Base-by-base conservation (phyloP, 129 eudicot genomes). In the Lactuca saligna region DNA sequence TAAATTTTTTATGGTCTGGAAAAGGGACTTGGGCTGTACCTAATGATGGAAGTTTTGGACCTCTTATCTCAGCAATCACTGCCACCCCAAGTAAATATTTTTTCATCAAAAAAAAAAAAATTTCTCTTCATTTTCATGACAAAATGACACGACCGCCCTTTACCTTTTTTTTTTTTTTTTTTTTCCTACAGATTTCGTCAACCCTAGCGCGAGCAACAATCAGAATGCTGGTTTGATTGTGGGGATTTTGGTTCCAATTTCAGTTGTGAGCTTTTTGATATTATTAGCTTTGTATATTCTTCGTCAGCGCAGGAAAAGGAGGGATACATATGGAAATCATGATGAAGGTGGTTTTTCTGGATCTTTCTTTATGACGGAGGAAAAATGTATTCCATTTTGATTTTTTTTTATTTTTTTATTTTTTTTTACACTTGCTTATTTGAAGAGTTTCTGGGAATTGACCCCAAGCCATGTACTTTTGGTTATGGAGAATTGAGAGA, bases 1-100 rank as follows among this genome's bases (percentile, higher is more conserved):
- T 92, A 53, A 96, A 92, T 82, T 77, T 92, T 7, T 89, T 92
- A 31, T 89, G 98, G 96, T 82, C 91, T 65, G 96, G 97, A 51
- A 91, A 91, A 77, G 97, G 97, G 69, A 88, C 98, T 49, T 86
- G 95, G 46, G 89, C 88, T 58, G 81, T 93, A 65, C 98, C 96
- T 71, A 3, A 0, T 3, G 95, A 77, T 78, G 98, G 96, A 29
- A 62, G 74, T 51, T 86, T 86, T 78, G 96, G 98, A 54, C 98
- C 96, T 51, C 74, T 77, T 44, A 81, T 89, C 57, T 89, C 98
- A 69, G 98, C 96, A 5, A 75, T 93, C 81, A 93, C 95, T 69
- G 88, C 87, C 63, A 89, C 83, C 38, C 87, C 96, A 83, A 78
- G 97, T 88, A 80, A 80, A 5, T 15, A 7, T 38, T 46, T 6